Conservation (phyloP, 2,329 filamentous ascomycete species). For the Cercospora janseana region DNA sequence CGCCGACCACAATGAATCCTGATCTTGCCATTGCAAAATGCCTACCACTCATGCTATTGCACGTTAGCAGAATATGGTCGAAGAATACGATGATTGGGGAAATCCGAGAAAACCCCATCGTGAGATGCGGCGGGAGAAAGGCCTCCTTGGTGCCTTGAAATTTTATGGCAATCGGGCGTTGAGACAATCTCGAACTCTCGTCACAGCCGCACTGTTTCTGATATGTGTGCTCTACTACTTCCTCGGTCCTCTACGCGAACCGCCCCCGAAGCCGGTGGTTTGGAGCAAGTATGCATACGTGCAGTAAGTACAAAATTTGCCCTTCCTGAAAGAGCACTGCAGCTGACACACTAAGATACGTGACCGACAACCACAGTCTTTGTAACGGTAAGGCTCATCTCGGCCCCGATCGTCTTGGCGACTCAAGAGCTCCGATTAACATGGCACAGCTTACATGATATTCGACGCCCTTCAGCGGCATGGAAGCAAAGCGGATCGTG, state of each 20-base stretch:
- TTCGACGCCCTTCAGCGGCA: constrained; percentile 45
- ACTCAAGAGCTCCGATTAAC: constrained; percentile 1
- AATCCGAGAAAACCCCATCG: constrained; percentile 24
- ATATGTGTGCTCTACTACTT: constrained; percentile 24
- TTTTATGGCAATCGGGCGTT: constrained; percentile 13
- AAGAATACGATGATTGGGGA: constrained; percentile 29
- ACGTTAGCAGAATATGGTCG: constrained; percentile 18
- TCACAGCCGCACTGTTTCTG: constrained; percentile 22
- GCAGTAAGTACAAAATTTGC: constrained; percentile 19
- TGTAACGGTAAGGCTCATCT: constrained; percentile 20
- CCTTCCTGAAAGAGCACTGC: neutral
- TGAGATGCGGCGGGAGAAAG: constrained; percentile 20
- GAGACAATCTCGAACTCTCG: constrained; percentile 20
- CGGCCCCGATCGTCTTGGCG: neutral
- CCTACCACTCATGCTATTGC: neutral
- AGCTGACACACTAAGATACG: constrained; percentile 21
- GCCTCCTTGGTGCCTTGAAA: constrained; percentile 18
- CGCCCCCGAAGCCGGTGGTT: constrained; percentile 15
- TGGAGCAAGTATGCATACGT: constrained; percentile 29
- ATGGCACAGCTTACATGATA: constrained; percentile 36
- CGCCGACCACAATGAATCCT: neutral
- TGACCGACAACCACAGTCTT: constrained; percentile 28
- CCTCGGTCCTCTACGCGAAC: constrained; percentile 4
- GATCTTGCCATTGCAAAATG: neutral
- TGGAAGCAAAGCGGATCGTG: constrained; percentile 47